Conservation (phyloP, 208 protist genomes). For the Acanthamoeba royreba region DNA sequence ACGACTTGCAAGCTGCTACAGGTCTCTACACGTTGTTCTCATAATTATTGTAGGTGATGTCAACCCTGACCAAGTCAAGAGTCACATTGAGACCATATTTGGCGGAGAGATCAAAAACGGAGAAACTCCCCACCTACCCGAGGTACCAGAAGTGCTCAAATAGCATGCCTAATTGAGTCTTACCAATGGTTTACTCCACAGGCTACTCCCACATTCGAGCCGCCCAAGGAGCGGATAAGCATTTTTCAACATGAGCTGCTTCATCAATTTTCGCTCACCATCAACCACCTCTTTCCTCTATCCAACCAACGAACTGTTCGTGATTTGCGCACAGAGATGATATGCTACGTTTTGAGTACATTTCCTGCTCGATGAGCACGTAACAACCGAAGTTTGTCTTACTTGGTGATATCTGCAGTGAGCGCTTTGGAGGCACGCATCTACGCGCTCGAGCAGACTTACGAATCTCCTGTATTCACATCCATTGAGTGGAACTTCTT, state of each 20-base stretch:
- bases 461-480: background rate
- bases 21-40: background rate
- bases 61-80: background rate
- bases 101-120: background rate
- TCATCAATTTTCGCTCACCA: conserved; percentile 22
- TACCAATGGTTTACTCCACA: background rate
- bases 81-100: background rate
- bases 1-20: background rate
- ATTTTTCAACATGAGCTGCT: conserved; percentile 28
- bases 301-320: background rate
- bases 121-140: background rate
- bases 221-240: background rate
- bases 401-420: background rate
- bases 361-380: background rate
- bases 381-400: background rate
- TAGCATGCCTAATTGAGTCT: background rate
- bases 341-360: background rate
- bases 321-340: background rate
- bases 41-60: background rate
- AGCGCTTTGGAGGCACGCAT: background rate
- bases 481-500: conserved; percentile 13
- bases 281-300: background rate
- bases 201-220: background rate
- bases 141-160: background rate
- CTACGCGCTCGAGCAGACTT: background rate